Evolutionary conservation across 2,329 filamentous ascomycete species (phyloP).

Genomic region (Emmonsiellopsis sp.): DNA sequence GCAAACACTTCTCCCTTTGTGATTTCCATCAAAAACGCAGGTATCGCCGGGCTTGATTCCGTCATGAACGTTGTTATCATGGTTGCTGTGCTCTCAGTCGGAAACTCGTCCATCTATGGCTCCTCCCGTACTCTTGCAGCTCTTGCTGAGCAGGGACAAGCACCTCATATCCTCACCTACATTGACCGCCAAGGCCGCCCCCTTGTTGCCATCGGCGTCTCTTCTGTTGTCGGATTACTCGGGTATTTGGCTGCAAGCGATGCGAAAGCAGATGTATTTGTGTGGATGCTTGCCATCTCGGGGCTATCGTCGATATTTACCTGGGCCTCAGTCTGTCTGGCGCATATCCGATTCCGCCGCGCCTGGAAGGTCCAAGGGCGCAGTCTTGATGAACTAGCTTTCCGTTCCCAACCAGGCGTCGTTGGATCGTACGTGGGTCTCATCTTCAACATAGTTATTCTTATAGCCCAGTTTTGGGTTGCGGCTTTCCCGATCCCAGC

Average conservation of each 20-base stretch:
- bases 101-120: slow-evolving; percentile 55
- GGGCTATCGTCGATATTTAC: slow-evolving; percentile 56
- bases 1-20: slow-evolving; percentile 66
- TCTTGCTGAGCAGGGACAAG: slow-evolving; percentile 66
- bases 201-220: slow-evolving; percentile 53
- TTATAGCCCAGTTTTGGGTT: slow-evolving; percentile 73
- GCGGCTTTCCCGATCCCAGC: slow-evolving; percentile 57
- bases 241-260: slow-evolving; percentile 59
- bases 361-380: slow-evolving; percentile 34
- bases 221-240: slow-evolving; percentile 65
- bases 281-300: slow-evolving; percentile 51
- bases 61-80: slow-evolving; percentile 71
- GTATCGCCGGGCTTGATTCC: slow-evolving; percentile 57
- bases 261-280: slow-evolving; percentile 55
- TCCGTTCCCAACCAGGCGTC: slow-evolving; percentile 39
- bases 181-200: slow-evolving; percentile 57
- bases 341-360: slow-evolving; percentile 39
- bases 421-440: slow-evolving; percentile 55
- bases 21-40: slow-evolving; percentile 60
- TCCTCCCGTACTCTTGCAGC: slow-evolving; percentile 64
- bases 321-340: slow-evolving; percentile 38
- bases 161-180: slow-evolving; percentile 59
- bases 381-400: slow-evolving; percentile 26
- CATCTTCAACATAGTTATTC: slow-evolving; percentile 54
- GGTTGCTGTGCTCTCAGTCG: slow-evolving; percentile 60